phyloP scores from a whole-genome alignment of 331 rosid species.

The Erythrophleum ivorense region DNA sequence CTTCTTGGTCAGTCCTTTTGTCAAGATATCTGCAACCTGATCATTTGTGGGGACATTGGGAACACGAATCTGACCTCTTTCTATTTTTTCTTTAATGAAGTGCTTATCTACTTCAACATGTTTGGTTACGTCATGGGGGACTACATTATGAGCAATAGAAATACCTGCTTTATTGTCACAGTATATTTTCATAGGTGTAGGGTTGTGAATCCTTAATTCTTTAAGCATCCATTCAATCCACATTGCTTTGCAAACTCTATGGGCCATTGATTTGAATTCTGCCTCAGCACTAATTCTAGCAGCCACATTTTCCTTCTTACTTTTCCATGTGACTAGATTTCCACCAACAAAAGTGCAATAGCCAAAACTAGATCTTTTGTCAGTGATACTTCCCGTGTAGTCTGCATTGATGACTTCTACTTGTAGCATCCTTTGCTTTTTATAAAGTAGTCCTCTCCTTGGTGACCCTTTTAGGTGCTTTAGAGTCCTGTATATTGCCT shows the following conservation, averaged over 20 bases:
- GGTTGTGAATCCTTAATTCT: not conserved
- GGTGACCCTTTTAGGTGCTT: not conserved
- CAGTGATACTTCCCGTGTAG: not conserved
- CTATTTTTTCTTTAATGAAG: not conserved
- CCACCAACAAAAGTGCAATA: not conserved
- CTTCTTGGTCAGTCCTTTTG: no score
- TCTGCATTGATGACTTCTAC: not conserved
- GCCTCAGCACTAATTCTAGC: no score
- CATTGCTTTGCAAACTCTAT: not conserved
- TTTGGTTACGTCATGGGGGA: not conserved
- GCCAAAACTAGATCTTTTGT: not conserved
- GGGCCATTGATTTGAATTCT: not conserved
- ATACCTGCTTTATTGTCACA: not conserved
- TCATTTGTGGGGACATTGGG: no score
- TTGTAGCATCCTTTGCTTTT: not conserved
- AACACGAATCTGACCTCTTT: not conserved
- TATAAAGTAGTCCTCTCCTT: not conserved
- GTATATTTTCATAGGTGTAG: not conserved
- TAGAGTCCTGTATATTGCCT: not conserved
- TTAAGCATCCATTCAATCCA: not conserved
- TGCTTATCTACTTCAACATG: not conserved
- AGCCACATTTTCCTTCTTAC: not conserved
- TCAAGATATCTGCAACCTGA: no score
- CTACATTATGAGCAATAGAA: not conserved
- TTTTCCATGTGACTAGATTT: not conserved